Evolutionary conservation across 768 basidiomycete genomes (phyloP), one percentile per base, ranked within the genome.

Genomic region (Tulasnella sp.): DNA sequence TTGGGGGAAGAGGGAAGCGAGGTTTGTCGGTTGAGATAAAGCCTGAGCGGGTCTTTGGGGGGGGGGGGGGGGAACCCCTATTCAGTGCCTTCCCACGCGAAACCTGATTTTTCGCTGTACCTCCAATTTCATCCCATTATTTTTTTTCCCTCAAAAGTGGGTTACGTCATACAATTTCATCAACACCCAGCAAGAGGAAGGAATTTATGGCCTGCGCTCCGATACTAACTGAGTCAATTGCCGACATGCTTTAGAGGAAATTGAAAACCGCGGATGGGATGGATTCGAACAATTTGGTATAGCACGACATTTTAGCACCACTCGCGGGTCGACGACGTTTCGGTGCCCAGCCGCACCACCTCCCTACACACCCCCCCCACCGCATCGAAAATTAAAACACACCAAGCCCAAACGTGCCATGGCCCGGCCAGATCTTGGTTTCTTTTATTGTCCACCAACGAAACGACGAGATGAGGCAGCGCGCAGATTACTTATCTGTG

Each of bases 21-120:
- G n/a, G 51, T n/a, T 67, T 67, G 61, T 67, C 61, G 61, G 61
- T 6, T 67, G 61, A 67, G 61, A 67, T 67, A 67, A 67, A 67
- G 61, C 61, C 26, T 67, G 61, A 32, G 61, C 61, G 61, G 61
- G 61, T 35, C 61, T 67, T 67, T 11, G 61, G 61, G 61, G 44
- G 61, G 61, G n/a, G 61, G 9, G 44, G 61, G 61, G 26, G 61
- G 10, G 61, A 67, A 35, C 29, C 5, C 5, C 61, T 10, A 67
- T 67, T 29, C 61, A 67, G n/a, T 26, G n/a, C 9, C 61, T 67
- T 67, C 61, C 61, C 61, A 67, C 61, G 61, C 61, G 61, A 10
- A 67, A 4, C 32, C 61, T 29, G 11, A 67, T 67, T 35, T 51
- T 51, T n/a, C 61, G 35, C 61, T 67, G 61, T 67, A 67, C 61